Evolutionary conservation across 805 yeast species (phyloP), one percentile per base, ranked within the genome.

Genomic region (Wickerhamiella allomyrinae): DNA sequence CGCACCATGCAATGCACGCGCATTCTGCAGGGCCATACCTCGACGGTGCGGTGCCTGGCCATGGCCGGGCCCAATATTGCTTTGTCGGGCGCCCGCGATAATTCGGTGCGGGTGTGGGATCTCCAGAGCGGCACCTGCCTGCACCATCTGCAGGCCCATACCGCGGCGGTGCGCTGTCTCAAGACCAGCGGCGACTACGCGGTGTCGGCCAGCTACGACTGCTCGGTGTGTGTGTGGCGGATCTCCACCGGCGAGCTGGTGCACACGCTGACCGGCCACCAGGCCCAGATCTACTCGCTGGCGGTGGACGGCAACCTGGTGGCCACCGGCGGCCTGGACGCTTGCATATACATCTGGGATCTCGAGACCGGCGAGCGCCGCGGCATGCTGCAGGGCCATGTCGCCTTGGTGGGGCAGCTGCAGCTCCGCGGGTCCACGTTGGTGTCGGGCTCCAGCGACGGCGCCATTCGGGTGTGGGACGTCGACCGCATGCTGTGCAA

Each of bases 281-380:
- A 76, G 40, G 87, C 82, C 52, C 79, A 85, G 45, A 94, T 91
- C 13, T 73, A 83, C 44, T 94, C 96, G 11, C 86, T 89, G 33
- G 87, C 95, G 2, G 94, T 95, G 43, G 91, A 85, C 59, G 95
- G 95, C 14, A 69, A 75, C 48, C 43, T 43, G 34, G 80, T 89
- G 56, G 95, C 95, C 29, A 95, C 96, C 10, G 97, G 97, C 35
- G 86, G 95, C 9, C 72, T 91, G 52, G 98, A 91, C 66, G 75
- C 94, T 60, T 80, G 95, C 13, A 94, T 91, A 40, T 71, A 96
- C 49, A 86, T 89, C 35, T 89, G 97, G 97, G 94, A 85, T 63
- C 77, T 94, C 3, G 72, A 77, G 29, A 79, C 94, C 15, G 97
- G 97, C 54, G 73, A 73, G 49, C 80, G 94, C 59, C 57, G 83